Percentiles rank a stretch among this genome's conserved stretches.
Conservation (phyloP, 805 yeast species). For the Diddensiella caesifluorescens region DNA sequence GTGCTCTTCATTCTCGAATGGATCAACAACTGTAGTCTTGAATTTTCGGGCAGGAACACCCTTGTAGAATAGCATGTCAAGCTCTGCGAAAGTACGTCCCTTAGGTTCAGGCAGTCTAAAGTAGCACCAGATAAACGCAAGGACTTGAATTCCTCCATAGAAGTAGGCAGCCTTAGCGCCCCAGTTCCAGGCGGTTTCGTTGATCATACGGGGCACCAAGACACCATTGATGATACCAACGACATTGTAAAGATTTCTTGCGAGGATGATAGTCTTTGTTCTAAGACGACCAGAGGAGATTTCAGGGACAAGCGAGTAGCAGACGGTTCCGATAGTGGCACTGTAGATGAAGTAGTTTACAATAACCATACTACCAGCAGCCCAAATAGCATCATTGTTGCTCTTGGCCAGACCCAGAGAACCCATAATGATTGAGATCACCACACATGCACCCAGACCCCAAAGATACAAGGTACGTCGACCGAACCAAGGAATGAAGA, state of each 20-base stretch:
- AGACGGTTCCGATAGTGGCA: constrained; percentile 37
- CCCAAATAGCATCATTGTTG: constrained; percentile 36
- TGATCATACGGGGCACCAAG: constrained; percentile 43
- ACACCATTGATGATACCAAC: constrained; percentile 13
- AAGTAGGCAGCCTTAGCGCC: constrained; percentile 45
- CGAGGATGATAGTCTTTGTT: constrained; percentile 36
- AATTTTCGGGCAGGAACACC: constrained; percentile 27
- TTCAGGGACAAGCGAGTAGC: constrained; percentile 36
- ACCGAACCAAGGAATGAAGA: constrained; percentile 19
- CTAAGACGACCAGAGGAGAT: constrained; percentile 36
- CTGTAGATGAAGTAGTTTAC: constrained; percentile 40
- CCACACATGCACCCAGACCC: constrained; percentile 36
- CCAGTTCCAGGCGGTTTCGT: constrained; percentile 41
- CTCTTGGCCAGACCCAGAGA: constrained; percentile 8
- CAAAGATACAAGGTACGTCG: constrained; percentile 19
- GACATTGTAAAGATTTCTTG: constrained; percentile 30
- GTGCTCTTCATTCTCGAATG: constrained; percentile 1
- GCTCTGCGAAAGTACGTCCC: constrained; percentile 52
- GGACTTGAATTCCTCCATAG: constrained; percentile 36
- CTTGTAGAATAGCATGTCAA: constrained; percentile 46
- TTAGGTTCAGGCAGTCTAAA: constrained; percentile 55
- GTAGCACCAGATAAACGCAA: constrained; percentile 39
- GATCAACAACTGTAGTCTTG: constrained; percentile 11
- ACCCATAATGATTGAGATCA: constrained; percentile 38
- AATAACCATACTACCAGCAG: constrained; percentile 41